Base-by-base conservation (phyloP, 139 green algal genomes). In the Coccomyxa sp. region DNA sequence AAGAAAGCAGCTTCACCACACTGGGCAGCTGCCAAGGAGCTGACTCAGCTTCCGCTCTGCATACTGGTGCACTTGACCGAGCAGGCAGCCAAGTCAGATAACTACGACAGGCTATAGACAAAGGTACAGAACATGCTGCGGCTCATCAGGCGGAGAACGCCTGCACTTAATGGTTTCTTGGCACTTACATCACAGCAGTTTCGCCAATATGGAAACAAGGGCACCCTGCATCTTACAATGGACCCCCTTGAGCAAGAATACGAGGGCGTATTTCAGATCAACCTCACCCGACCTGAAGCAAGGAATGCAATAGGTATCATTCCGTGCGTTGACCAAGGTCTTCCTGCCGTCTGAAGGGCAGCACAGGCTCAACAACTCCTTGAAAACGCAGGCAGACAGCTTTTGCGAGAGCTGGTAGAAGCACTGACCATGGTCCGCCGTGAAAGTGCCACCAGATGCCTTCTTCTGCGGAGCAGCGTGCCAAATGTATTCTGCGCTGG, bases 401-500 rank as follows among this genome's bases (percentile, higher is more conserved):
- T 94, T 41, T 81, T 94, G 70, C 70, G 77, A 6, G 88, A 95
- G 86, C 85, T 95, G 29, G 27, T 72, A n/a, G 85, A 95, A 58
- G 83, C 82, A 8, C 71, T 94, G 31, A 74, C 84, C 70, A 87
- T 77, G 10, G 76, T 95, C 55, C 79, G 84, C 0, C 85, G 83
- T 79, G 90, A 96, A 82, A 84, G 81, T 34, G 89, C 75, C 39
- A 93, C 92, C 5, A 83, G 90, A 34, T 94, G 89, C 73, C 83
- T 96, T 37, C 38, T 97, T 16, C 39, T 96, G 27, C 79, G 89
- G 8, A 93, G 86, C 75, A 73, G 55, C 3, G 85, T 91, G 55
- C 70, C 81, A 7, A 87, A 88, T n/a, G 87, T 92, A 0, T 97
- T 97, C 73, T 95, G 83, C 54, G 86, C 92, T 5, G 93, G 93